Conservation (phyloP, 2,329 filamentous ascomycete species). For the Juglanconis oblonga region DNA sequence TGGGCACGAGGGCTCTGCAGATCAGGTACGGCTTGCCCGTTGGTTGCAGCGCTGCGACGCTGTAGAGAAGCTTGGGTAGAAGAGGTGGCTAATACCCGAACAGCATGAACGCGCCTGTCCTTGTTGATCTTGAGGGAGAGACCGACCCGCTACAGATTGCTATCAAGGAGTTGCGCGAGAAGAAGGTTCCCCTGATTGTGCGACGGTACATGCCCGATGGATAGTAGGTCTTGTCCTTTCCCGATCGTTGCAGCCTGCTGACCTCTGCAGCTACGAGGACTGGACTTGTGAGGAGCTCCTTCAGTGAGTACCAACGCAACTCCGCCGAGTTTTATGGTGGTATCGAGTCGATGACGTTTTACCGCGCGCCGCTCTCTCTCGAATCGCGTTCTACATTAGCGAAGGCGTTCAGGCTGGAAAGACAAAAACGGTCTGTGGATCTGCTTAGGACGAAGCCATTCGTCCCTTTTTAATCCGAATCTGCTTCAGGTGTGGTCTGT, state of each 20-base stretch:
- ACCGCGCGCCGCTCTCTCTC: conserved; percentile 4
- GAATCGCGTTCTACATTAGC: conserved; percentile 27
- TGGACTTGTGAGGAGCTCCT: conserved; percentile 98
- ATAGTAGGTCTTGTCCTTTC: conserved; percentile 60
- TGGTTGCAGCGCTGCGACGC: background rate
- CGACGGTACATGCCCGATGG: conserved; percentile 95
- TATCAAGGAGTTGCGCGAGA: conserved; percentile 94
- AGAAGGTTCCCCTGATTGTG: conserved; percentile 97
- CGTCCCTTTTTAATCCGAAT: background rate
- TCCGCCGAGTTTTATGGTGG: background rate
- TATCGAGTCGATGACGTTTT: conserved; percentile 3
- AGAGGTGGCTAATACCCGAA: conserved; percentile 23
- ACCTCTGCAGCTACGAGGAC: conserved; percentile 79
- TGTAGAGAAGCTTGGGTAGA: background rate
- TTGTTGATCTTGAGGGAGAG: conserved; percentile 95
- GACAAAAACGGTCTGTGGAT: background rate
- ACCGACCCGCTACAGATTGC: conserved; percentile 97
- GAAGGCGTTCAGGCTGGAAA: conserved; percentile 27
- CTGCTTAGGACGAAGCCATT: background rate
- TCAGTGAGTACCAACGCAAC: conserved; percentile 36
- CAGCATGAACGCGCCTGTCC: conserved; percentile 95
- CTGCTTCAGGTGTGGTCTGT: background rate
- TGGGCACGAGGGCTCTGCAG: conserved; percentile 90
- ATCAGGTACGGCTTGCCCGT: conserved; percentile 67
- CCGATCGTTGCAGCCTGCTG: background rate